Evolutionary conservation across 2,329 filamentous ascomycete genomes (phyloP).

Genomic region (Fusarium denticulatum): DNA sequence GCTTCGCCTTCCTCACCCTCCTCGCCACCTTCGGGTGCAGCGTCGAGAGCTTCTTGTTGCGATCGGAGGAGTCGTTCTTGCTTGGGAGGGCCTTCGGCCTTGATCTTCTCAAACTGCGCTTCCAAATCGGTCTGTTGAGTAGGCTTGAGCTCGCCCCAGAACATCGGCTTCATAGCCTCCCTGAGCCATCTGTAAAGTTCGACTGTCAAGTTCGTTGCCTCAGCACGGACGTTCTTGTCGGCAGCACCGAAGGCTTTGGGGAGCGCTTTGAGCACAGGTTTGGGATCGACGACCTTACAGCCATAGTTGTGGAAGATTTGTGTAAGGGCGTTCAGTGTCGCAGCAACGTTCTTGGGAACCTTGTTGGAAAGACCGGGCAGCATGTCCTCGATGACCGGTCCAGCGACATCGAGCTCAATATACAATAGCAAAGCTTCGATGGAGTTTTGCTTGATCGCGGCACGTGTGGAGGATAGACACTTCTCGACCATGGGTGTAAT

Average conservation of each 20-base stretch:
- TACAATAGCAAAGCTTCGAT: conserved; percentile 88
- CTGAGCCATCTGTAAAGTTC: conserved; percentile 97
- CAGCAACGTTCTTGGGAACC: conserved; percentile 84
- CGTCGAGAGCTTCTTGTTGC: conserved; percentile 85
- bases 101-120: conserved; percentile 92
- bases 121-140: conserved; percentile 96
- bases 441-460: conserved; percentile 86
- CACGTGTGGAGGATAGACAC: conserved; percentile 85
- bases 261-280: conserved; percentile 85
- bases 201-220: conserved; percentile 89
- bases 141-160: conserved; percentile 94
- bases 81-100: conserved; percentile 85
- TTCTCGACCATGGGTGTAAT: conserved; percentile 89
- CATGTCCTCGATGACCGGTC: conserved; percentile 89
- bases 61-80: conserved; percentile 89
- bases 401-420: conserved; percentile 87
- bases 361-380: conserved; percentile 86
- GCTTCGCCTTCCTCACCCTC: conserved; percentile 67
- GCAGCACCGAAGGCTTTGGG: conserved; percentile 95
- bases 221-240: conserved; percentile 96
- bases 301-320: conserved; percentile 93
- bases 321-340: conserved; percentile 78
- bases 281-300: conserved; percentile 92
- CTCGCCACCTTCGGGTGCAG: conserved; percentile 67
- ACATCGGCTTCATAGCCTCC: conserved; percentile 97